A percentile compares a stretch with the other conserved stretches of the same genome.
These are phyloP conservation scores for Phytophthora agathidicida DNA, from an alignment of 352 stramenopile genomes.

Conservation along the genomic window DNA sequence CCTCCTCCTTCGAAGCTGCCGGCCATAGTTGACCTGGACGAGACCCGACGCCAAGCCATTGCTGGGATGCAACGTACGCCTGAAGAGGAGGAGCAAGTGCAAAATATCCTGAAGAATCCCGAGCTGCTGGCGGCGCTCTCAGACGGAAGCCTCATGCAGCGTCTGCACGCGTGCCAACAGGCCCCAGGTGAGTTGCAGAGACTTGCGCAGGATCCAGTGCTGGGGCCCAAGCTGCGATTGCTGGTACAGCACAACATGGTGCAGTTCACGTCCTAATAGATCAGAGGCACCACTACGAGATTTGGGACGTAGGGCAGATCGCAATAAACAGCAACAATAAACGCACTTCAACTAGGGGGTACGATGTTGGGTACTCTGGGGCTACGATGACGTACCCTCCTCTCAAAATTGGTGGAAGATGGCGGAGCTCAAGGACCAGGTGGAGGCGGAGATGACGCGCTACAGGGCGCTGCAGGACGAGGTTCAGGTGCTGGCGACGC, in stretches of 20 bases:
- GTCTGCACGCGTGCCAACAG: constrained; percentile 49
- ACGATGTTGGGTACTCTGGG: too few relatives aligned
- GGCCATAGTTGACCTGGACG: constrained; percentile 68
- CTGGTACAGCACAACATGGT: constrained; percentile 67
- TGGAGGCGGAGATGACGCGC: constrained; percentile 89
- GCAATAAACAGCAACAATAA: too few relatives aligned
- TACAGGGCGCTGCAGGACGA: constrained; percentile 94
- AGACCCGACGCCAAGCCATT: constrained; percentile 56
- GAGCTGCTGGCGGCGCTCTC: constrained; percentile 67
- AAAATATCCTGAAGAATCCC: constrained; percentile 67
- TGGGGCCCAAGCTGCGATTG: constrained; percentile 60
- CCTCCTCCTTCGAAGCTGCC: constrained; percentile 9
- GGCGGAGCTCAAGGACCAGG: constrained; percentile 68
- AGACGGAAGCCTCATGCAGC: constrained; percentile 63
- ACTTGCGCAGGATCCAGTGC: constrained; percentile 44
- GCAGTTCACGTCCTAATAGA: constrained; percentile 42
- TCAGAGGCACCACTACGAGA: too few relatives aligned
- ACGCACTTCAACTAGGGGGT: constrained; percentile 5
- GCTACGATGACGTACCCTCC: neutral
- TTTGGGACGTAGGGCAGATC: too few relatives aligned
- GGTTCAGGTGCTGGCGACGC: constrained; percentile 80
- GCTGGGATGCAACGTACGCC: constrained; percentile 58
- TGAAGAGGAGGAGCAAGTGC: constrained; percentile 72
- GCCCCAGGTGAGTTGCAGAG: constrained; percentile 46
- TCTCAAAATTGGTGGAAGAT: constrained; percentile 23